Evolutionary conservation across 2,329 filamentous ascomycete species (phyloP).

Genomic region (Aureobasidium sp.): DNA sequence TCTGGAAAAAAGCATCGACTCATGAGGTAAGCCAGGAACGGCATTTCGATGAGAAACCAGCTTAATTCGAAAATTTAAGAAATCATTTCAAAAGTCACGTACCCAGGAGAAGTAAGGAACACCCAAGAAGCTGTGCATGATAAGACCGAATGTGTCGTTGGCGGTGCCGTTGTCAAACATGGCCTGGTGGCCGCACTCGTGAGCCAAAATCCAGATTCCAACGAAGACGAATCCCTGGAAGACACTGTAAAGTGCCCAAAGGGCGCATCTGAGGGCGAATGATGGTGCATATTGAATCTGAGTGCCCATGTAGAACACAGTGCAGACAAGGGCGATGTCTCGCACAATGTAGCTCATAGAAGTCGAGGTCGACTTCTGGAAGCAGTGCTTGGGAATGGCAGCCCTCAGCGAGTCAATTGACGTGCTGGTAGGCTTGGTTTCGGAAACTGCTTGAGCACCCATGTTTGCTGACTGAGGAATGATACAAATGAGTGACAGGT

Average conservation of each 20-base stretch:
- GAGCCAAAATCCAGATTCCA: conserved; percentile 63
- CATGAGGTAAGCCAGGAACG: background rate
- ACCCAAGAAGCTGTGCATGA: conserved; percentile 58
- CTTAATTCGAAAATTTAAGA: background rate
- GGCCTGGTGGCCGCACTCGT: conserved; percentile 64
- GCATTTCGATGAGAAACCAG: background rate
- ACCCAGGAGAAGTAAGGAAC: conserved; percentile 66
- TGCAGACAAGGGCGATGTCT: conserved; percentile 64
- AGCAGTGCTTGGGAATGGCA: conserved; percentile 97
- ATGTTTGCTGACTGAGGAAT: background rate
- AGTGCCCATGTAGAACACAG: conserved; percentile 81
- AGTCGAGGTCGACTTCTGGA: conserved; percentile 69
- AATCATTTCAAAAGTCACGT: background rate
- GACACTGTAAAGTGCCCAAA: conserved; percentile 59
- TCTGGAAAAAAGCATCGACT: background rate
- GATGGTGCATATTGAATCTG: conserved; percentile 75
- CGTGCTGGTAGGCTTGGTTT: background rate
- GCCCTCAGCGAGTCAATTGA: conserved; percentile 8
- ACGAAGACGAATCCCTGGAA: conserved; percentile 60
- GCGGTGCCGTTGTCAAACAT: conserved; percentile 52
- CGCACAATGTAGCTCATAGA: conserved; percentile 78
- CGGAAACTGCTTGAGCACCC: background rate
- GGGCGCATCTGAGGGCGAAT: conserved; percentile 55
- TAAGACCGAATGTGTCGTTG: conserved; percentile 58
- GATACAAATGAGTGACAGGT: conserved; percentile 1